Conservation (phyloP, 257 asterid genomes). For the Salvia hispanica region DNA sequence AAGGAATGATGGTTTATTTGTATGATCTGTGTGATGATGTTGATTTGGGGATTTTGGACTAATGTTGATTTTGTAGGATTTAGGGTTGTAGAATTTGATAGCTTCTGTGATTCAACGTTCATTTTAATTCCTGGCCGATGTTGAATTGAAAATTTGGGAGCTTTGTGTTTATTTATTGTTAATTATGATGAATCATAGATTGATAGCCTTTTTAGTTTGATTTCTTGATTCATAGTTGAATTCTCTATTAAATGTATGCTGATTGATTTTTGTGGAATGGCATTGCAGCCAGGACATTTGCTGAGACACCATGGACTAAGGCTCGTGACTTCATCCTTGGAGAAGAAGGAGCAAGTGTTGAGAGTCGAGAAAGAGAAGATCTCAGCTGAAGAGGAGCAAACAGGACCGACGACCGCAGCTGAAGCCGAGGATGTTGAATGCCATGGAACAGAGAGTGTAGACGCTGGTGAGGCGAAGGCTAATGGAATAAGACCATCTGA, state of each 20-base stretch:
- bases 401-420: conserved; percentile 28
- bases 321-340: conserved; percentile 77
- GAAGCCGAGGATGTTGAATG: conserved; percentile 35
- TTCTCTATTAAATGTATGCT: neutral
- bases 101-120: neutral
- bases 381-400: conserved; percentile 41
- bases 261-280: conserved; percentile 17
- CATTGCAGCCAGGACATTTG: conserved; percentile 67
- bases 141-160: neutral
- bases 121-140: neutral
- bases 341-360: conserved; percentile 68
- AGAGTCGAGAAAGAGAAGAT: conserved; percentile 57
- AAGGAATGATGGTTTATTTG: neutral
- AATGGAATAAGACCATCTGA: conserved; percentile 57
- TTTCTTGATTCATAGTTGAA: neutral
- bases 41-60: conserved; percentile 8
- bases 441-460: conserved; percentile 29
- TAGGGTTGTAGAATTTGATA: neutral
- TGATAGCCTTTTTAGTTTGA: neutral
- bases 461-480: conserved; percentile 27
- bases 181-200: neutral
- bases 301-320: conserved; percentile 56
- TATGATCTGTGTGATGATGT: neutral
- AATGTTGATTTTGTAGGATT: neutral
- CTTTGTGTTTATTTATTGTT: neutral